Evolutionary conservation across 768 basidiomycete species (phyloP), one percentile per base, ranked within the genome.

Genomic region (Kwoniella shandongensis): DNA sequence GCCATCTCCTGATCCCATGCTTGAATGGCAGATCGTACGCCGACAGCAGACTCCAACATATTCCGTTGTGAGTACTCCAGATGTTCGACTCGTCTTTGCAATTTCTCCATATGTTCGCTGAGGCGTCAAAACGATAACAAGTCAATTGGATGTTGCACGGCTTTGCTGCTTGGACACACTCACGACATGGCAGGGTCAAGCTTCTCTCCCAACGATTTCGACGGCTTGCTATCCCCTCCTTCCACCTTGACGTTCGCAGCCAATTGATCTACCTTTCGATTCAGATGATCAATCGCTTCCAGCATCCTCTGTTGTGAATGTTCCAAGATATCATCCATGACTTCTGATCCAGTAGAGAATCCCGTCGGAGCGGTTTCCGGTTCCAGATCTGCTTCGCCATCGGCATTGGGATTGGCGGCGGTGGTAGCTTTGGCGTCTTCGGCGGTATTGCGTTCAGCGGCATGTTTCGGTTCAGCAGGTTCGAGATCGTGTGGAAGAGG

Each of bases 301-400:
- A 76, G 40, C 70, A 75, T 70, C 18, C 73, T 39, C 17, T 57
- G 56, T 38, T 72, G 72, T 2, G 70, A 72, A 56, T 74, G 74
- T 29, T 65, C 64, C 2, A 76, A 56, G 32, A 76, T 74, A 32
- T 70, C 66, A 42, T 76, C 72, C 62, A 76, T 69, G 23, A 74
- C 61, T 44, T 62, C 61, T 27, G 67, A 69, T 5, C 70, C 70
- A 8, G 70, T 72, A 12, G 66, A 50, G 51, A 65, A 65, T 12
- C 39, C 49, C 26, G 17, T 44, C n/a, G 36, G 44, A 7, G 46
- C 12, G 12, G 15, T 17, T 22, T 50, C 54, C 2, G 20, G 18
- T 23, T 13, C 45, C 2, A 41, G 40, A 18, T 50, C 44, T 6
- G 56, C 18, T 20, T 51, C 32, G 13, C 47, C 51, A n/a, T 32